Percentiles rank a stretch among this genome's conserved stretches.
These are phyloP conservation scores for peach (Prunus persica) DNA, from an alignment of 306 rosid genomes.

Conservation along the genomic window Prunus_persica_NCBIv2 NC_034009.1:29237501-29238000, in stretches of 20 bases:
- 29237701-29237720: not conserved
- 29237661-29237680: conserved; percentile 6
- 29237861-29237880: conserved; percentile 49
- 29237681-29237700: not conserved
- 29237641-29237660: conserved; percentile 99
- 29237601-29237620: conserved; percentile 99
- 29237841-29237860: conserved; percentile 89
- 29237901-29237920: not conserved
- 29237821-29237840: conserved; percentile 92
- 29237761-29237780: conserved; percentile 99
- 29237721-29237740: not conserved
- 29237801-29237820: conserved; percentile 98
- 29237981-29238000: not conserved
- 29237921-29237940: not conserved
- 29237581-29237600: conserved; percentile 90
- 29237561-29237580: conserved; percentile 96
- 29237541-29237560: conserved; percentile 97
- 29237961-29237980: not conserved
- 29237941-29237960: not conserved
- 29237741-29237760: conserved; percentile 39
- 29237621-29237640: conserved; percentile 99
- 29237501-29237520: conserved; percentile 84
- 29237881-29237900: not conserved
- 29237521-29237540: conserved; percentile 82
- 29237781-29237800: conserved; percentile 93